Evolutionary conservation across 257 asterid genomes (phyloP).

Genomic region (Thymus mandschuricus): DNA sequence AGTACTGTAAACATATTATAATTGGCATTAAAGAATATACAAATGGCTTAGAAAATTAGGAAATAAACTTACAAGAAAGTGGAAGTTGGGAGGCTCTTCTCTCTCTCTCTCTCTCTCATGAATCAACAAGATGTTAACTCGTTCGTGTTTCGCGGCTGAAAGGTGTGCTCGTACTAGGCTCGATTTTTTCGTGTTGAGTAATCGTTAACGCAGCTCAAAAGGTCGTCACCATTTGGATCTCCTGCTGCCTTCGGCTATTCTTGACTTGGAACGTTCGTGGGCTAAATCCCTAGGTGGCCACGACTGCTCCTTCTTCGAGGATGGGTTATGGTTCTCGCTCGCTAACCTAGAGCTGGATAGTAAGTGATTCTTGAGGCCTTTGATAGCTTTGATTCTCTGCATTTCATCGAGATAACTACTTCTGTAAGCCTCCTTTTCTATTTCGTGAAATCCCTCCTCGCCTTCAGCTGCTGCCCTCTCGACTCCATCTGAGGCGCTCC

Average conservation of each 20-base stretch:
- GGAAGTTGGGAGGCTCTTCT: not conserved
- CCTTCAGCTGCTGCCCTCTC: constrained; percentile 49
- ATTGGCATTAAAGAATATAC: not conserved
- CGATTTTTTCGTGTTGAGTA: not conserved
- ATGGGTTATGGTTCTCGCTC: constrained; percentile 46
- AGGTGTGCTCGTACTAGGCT: not conserved
- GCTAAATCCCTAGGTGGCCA: constrained; percentile 53
- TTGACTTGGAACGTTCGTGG: constrained; percentile 58
- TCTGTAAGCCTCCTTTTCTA: constrained; percentile 55
- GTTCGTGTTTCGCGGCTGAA: constrained; percentile 7
- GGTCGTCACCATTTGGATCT: constrained; percentile 62
- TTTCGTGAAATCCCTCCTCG: constrained; percentile 43
- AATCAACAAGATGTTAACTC: constrained; percentile 64
- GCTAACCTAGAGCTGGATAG: constrained; percentile 51
- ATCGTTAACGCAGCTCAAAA: not conserved
- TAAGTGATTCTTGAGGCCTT: constrained; percentile 56
- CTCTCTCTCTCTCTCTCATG: not conserved
- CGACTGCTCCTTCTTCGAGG: constrained; percentile 54
- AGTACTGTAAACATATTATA: not conserved
- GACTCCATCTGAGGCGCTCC: constrained; percentile 70
- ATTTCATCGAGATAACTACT: constrained; percentile 53
- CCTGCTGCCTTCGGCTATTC: constrained; percentile 56
- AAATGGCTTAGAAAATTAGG: not conserved
- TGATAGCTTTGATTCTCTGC: constrained; percentile 50
- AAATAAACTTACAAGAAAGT: constrained; percentile 20